A percentile compares a stretch with the other conserved stretches of the same genome.
Evolutionary conservation across 306 rosid species (phyloP).

Genomic region (Lathyrus aphaca): DNA sequence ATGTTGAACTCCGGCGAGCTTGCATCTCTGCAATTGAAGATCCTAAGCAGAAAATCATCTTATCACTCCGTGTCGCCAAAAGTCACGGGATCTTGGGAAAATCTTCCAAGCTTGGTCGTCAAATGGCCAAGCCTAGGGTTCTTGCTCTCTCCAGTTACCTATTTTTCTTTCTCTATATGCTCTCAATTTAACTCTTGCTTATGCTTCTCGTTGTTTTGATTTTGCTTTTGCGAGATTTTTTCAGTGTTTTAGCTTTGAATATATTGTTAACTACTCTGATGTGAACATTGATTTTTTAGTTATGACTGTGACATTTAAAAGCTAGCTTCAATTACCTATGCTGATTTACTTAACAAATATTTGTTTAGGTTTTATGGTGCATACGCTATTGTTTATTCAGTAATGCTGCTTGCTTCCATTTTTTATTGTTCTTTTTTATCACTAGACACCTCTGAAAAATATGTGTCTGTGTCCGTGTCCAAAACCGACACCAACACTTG

Average conservation of each 20-base stretch:
- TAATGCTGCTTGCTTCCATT: neutral
- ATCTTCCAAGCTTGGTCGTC: conserved; percentile 81
- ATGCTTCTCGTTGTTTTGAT: neutral
- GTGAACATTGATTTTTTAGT: neutral
- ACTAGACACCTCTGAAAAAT: too few relatives aligned
- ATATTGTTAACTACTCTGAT: conserved; percentile 29
- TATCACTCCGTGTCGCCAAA: conserved; percentile 86
- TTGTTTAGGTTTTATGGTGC: conserved; percentile 14
- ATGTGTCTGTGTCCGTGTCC: too few relatives aligned
- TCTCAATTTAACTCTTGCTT: neutral
- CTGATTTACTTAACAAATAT: neutral
- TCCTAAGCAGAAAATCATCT: conserved; percentile 74
- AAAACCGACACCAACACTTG: too few relatives aligned
- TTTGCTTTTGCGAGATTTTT: conserved; percentile 12
- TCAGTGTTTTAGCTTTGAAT: conserved; percentile 18
- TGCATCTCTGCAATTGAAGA: conserved; percentile 88
- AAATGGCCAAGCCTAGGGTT: conserved; percentile 99
- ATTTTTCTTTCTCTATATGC: conserved; percentile 1
- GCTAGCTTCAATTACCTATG: conserved; percentile 3
- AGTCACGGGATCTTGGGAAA: conserved; percentile 78
- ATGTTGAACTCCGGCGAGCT: conserved; percentile 90
- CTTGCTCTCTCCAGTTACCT: conserved; percentile 86
- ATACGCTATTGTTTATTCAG: neutral
- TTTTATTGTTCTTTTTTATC: neutral
- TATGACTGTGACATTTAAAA: neutral